Evolutionary conservation across 129 eudicot species (phyloP), one percentile per base, ranked within the genome.

Genomic region (Erigeron canadensis): DNA sequence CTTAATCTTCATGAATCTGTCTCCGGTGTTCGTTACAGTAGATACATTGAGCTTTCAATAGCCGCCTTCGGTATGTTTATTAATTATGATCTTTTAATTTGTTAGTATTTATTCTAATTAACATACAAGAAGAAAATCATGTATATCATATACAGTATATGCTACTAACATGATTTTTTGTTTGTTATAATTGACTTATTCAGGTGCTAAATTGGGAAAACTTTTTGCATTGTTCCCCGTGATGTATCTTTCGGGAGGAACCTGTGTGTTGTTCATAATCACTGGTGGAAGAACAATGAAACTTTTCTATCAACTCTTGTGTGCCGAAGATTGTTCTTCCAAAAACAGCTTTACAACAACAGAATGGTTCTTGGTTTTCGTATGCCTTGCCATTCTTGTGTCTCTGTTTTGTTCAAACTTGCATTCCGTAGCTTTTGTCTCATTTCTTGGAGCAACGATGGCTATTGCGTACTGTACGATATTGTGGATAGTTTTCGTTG

Each of bases 161-260:
- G n/a, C n/a, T n/a, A 43, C 67, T 12, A n/a, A 12, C 16, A 43
- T 39, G 48, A 4, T 28, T 62, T 15, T 13, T 19, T 1, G 15
- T 9, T 16, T 22, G 45, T 23, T 19, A n/a, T n/a, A n/a, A 19
- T 41, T 10, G 44, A 58, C 55, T 61, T 8, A 10, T 68, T 7
- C 83, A 87, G 94, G 94, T 40, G 83, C 77, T 42, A 87, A 50
- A 73, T 43, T 67, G 39, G 94, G 89, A 12, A 87, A 84, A 60
- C 13, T 81, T 10, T 41, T 84, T 60, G 75, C 82, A 8, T 65
- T 87, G n/a, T 53, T 87, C 60, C 89, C 89, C 13, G 84, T 81
- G 28, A 75, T 75, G 75, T 87, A 87, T 65, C 79, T 87, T 11
- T 81, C 94, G 38, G 87, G 89, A 12, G 89, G 89, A 11, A 86